Conservation (phyloP, 1,284 basidiomycete genomes). For the Thelephora terrestris region DNA sequence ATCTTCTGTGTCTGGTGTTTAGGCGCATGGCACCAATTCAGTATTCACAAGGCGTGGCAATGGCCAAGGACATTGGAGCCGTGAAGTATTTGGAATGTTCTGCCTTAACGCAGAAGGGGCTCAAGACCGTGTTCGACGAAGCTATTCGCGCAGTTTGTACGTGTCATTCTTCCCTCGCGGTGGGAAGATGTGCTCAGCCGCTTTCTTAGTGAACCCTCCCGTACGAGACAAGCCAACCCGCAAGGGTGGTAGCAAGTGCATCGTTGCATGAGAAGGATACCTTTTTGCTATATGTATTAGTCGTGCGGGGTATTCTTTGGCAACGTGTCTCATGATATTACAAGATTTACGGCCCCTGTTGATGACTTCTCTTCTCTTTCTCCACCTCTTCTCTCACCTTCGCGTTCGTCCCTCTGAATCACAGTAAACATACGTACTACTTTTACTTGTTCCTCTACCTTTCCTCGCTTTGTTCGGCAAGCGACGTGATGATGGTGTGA, state of each 20-base stretch:
- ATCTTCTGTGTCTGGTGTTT: background rate
- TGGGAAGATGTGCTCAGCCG: slow-evolving; percentile 7
- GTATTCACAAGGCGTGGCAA: slow-evolving; percentile 83
- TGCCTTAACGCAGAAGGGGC: slow-evolving; percentile 93
- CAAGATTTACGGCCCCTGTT: slow-evolving; percentile 19
- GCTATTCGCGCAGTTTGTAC: slow-evolving; percentile 86
- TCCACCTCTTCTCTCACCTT: no score
- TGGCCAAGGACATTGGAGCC: slow-evolving; percentile 91
- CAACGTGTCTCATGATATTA: slow-evolving; percentile 8
- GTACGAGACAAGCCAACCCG: slow-evolving; percentile 42
- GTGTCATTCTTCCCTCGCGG: slow-evolving; percentile 26
- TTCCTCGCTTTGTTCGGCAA: no score
- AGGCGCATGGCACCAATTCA: slow-evolving; percentile 93
- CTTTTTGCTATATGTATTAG: slow-evolving; percentile 1
- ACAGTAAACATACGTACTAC: no score
- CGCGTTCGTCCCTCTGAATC: no score
- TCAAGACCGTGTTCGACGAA: slow-evolving; percentile 97
- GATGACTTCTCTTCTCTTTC: no score
- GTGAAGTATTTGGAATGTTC: slow-evolving; percentile 97
- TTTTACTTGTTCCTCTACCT: no score
- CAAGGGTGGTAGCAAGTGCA: slow-evolving; percentile 38
- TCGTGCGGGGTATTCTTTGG: background rate
- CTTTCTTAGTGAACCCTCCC: slow-evolving; percentile 60
- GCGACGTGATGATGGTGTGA: no score
- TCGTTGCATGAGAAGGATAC: slow-evolving; percentile 49